A percentile compares a stretch with the other conserved stretches of the same genome.
phyloP scores from a whole-genome alignment of 106 monocot genomes.

The Dendrobium huoshanense region DNA sequence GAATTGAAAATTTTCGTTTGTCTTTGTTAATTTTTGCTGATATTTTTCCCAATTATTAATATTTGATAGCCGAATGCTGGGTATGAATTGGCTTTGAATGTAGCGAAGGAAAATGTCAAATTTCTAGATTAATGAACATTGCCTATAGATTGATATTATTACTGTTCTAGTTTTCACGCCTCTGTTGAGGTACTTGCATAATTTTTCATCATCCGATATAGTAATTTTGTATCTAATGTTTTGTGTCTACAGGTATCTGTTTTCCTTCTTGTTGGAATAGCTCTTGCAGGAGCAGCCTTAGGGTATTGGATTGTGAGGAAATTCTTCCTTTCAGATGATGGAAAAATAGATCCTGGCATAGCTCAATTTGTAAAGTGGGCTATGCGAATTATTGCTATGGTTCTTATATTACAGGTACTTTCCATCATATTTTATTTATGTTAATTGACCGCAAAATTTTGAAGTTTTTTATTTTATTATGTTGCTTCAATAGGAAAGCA shows the following conservation, averaged over 20 bases:
- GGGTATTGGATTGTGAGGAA: conserved; percentile 93
- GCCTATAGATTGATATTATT: neutral
- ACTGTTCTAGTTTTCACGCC: neutral
- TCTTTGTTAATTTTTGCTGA: too few species aligned
- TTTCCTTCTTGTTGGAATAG: conserved; percentile 51
- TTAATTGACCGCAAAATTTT: neutral
- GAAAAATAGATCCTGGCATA: conserved; percentile 68
- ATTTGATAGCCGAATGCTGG: too few species aligned
- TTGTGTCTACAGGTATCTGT: conserved; percentile 63
- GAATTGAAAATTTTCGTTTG: too few species aligned
- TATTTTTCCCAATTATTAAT: too few species aligned
- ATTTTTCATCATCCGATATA: neutral
- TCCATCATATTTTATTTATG: neutral
- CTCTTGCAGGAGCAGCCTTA: conserved; percentile 77
- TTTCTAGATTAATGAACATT: neutral
- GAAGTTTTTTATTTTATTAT: neutral
- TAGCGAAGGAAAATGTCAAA: too few species aligned
- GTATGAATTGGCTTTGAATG: too few species aligned
- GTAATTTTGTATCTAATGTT: neutral
- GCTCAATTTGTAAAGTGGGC: conserved; percentile 93
- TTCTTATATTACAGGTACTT: conserved; percentile 62
- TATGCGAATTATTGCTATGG: conserved; percentile 54
- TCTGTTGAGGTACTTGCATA: neutral
- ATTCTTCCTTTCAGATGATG: conserved; percentile 75
- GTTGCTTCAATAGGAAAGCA: neutral